Conservation (phyloP, 78 protist genomes). For the slime mould (Dictyostelium discoideum) region DNA sequence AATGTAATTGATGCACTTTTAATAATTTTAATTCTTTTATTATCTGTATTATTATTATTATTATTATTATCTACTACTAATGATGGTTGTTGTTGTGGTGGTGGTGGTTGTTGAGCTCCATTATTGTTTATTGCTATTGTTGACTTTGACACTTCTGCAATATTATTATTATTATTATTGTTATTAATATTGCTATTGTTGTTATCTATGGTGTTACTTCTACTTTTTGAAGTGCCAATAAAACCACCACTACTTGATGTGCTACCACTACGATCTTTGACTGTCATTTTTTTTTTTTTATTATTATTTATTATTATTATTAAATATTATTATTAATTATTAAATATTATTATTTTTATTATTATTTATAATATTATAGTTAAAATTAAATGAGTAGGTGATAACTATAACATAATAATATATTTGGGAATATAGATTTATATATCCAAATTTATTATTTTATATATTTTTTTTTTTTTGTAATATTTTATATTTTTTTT, state of each 20-base stretch:
- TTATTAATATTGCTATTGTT: background rate
- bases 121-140: slow-evolving; percentile 2
- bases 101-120: background rate
- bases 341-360: background rate
- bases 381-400: background rate
- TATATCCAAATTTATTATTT: too few relatives aligned
- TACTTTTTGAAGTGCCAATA: background rate
- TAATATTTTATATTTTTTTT: too few relatives aligned
- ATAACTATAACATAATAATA: background rate
- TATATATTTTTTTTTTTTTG: too few relatives aligned
- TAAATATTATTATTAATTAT: too few relatives aligned
- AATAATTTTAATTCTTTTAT: background rate
- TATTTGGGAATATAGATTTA: background rate
- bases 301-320: background rate
- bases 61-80: too few relatives aligned
- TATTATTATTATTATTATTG: background rate
- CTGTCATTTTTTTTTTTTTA: background rate
- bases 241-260: background rate
- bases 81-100: too few relatives aligned
- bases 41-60: too few relatives aligned
- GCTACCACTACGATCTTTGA: background rate
- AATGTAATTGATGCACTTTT: slow-evolving; percentile 73
- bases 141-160: background rate
- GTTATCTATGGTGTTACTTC: background rate
- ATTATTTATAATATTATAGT: too few relatives aligned